phyloP scores from a whole-genome alignment of 306 rosid genomes.

The Malus asiatica region DNA sequence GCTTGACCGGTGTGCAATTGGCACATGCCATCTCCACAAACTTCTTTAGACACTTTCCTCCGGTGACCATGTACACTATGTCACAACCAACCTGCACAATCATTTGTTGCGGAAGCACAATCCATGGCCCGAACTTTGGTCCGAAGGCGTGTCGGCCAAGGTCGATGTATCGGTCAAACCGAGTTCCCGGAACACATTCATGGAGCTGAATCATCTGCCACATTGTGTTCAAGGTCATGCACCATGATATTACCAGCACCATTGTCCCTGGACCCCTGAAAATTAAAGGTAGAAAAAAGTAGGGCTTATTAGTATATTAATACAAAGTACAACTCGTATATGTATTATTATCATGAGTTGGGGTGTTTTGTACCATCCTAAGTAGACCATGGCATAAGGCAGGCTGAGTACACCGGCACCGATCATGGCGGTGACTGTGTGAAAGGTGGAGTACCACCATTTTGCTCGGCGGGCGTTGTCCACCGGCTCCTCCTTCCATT shows the following conservation, averaged over 20 bases:
- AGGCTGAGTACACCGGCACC: slow-evolving; percentile 94
- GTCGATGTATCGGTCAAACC: slow-evolving; percentile 79
- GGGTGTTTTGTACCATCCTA: slow-evolving; percentile 62
- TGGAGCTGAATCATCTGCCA: slow-evolving; percentile 98
- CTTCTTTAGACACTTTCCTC: slow-evolving; percentile 82
- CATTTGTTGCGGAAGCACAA: slow-evolving; percentile 81
- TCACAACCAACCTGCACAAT: slow-evolving; percentile 90
- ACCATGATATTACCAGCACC: slow-evolving; percentile 60
- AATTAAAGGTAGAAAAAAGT: not conserved
- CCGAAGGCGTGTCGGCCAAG: slow-evolving; percentile 89
- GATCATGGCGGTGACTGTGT: slow-evolving; percentile 87
- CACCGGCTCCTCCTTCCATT: slow-evolving; percentile 43
- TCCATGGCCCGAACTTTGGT: slow-evolving; percentile 76
- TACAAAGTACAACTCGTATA: not conserved
- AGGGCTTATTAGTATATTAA: not conserved
- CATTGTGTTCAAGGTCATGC: slow-evolving; percentile 77
- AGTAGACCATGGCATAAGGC: slow-evolving; percentile 89
- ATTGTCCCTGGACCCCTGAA: slow-evolving; percentile 87
- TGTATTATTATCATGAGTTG: not conserved
- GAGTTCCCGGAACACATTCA: slow-evolving; percentile 82
- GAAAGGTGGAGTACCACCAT: slow-evolving; percentile 99
- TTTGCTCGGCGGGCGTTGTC: slow-evolving; percentile 52
- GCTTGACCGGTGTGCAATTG: slow-evolving; percentile 59
- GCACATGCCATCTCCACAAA: slow-evolving; percentile 84
- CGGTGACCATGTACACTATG: slow-evolving; percentile 87